phyloP scores from a whole-genome alignment of 306 rosid species.

The Gastrolobium villosum region DNA sequence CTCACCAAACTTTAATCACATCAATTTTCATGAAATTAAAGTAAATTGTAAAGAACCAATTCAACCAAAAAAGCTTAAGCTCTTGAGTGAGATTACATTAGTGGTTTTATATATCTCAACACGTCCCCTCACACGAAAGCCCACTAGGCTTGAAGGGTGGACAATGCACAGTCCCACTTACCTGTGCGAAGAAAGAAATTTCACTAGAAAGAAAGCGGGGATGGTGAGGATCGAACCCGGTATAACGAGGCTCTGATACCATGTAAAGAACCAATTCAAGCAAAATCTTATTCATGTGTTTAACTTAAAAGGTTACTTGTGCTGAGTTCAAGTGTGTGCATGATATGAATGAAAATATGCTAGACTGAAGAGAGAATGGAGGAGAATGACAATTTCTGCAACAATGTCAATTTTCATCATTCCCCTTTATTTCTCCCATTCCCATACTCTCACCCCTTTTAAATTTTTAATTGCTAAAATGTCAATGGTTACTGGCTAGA shows the following conservation, averaged over 20 bases:
- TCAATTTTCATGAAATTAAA: slow-evolving; percentile 25
- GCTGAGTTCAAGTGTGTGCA: background rate
- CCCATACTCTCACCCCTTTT: background rate
- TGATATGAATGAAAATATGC: slow-evolving; percentile 6
- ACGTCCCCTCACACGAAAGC: no score
- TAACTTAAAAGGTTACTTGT: background rate
- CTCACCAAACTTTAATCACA: slow-evolving; percentile 31
- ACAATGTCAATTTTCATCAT: background rate
- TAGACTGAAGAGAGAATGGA: background rate
- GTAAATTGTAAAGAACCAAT: no score
- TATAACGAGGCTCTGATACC: no score
- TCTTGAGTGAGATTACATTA: no score
- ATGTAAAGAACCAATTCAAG: no score
- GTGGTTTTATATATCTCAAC: no score
- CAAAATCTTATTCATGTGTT: background rate
- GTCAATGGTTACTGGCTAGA: background rate
- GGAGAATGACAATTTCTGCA: background rate
- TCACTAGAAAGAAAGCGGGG: no score
- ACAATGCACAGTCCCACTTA: no score
- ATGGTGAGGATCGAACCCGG: no score
- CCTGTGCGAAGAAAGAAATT: no score
- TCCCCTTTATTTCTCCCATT: background rate
- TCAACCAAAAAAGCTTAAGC: no score
- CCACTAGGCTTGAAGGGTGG: no score
- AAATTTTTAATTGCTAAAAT: background rate